Evolutionary conservation across 305 asterid genomes (phyloP).

Genomic region (Petunia hybrid): DNA sequence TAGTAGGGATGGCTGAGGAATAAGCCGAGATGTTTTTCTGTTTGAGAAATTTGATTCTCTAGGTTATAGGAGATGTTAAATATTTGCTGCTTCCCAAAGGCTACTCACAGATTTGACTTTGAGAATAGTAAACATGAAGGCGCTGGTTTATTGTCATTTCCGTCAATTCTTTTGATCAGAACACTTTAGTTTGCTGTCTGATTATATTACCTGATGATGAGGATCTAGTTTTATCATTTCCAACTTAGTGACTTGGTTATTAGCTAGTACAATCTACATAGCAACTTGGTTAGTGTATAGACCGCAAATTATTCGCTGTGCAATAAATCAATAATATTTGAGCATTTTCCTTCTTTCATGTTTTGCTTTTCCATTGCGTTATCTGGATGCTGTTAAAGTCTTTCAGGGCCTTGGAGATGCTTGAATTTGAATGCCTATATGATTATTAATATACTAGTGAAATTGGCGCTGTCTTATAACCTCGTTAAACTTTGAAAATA

Average conservation of each 20-base stretch:
- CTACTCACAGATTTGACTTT: background rate
- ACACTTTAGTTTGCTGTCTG: background rate
- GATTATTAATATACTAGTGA: no score
- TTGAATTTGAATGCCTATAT: no score
- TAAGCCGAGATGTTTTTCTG: background rate
- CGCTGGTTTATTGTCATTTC: background rate
- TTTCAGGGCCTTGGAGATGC: no score
- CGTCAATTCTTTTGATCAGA: background rate
- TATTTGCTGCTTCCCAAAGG: background rate
- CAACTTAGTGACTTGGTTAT: background rate
- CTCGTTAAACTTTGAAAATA: no score
- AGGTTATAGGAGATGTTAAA: background rate
- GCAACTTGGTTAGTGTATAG: background rate
- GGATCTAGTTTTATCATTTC: background rate
- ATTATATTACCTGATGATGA: background rate
- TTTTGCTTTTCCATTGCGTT: no score
- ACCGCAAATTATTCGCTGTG: no score
- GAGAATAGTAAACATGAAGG: background rate
- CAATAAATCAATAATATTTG: no score
- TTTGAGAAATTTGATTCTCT: background rate
- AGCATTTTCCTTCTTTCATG: no score
- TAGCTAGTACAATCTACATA: background rate
- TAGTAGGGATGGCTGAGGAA: background rate
- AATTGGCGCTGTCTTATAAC: no score
- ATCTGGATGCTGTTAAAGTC: no score